Percentiles rank a stretch among this genome's conserved stretches.
phyloP scores from a whole-genome alignment of 2,329 filamentous ascomycete species.

The Bipolaris zeicola region DNA sequence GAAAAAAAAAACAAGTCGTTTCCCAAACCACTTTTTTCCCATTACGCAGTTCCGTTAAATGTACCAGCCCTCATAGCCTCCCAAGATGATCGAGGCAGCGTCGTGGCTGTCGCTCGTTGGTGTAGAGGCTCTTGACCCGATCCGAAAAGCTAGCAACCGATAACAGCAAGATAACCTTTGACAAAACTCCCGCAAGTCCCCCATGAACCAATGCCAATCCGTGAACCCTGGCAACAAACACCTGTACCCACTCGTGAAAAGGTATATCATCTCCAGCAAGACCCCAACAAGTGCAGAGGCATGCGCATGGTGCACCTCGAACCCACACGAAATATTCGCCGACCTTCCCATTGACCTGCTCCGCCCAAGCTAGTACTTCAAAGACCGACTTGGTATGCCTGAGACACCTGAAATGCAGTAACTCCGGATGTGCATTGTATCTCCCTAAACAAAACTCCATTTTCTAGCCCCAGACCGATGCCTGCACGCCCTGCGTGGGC shows the following conservation, averaged over 20 bases:
- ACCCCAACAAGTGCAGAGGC: conserved; percentile 39
- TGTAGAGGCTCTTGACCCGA: conserved; percentile 25
- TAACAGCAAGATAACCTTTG: conserved; percentile 23
- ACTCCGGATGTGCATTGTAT: conserved; percentile 50
- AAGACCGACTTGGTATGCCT: conserved; percentile 49
- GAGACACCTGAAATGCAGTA: conserved; percentile 52
- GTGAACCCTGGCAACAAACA: conserved; percentile 39
- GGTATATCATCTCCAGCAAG: conserved; percentile 39
- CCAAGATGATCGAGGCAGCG: conserved; percentile 27
- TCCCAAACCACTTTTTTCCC: conserved; percentile 36
- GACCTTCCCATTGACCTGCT: conserved; percentile 27
- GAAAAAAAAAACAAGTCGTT: neutral
- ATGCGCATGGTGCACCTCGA: conserved; percentile 35
- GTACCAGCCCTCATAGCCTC: conserved; percentile 28
- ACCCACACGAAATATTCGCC: conserved; percentile 44
- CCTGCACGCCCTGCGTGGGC: conserved; percentile 74
- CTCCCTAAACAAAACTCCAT: conserved; percentile 43
- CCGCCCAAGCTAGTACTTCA: conserved; percentile 37
- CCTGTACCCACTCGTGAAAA: conserved; percentile 37
- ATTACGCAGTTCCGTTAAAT: conserved; percentile 34
- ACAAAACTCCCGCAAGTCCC: conserved; percentile 34
- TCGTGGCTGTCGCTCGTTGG: conserved; percentile 20
- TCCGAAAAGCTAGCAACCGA: conserved; percentile 22
- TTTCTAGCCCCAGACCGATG: conserved; percentile 87
- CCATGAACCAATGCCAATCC: conserved; percentile 28